Evolutionary conservation across 1,284 basidiomycete species (phyloP), one percentile per base, ranked within the genome.

Genomic region (Fomitiporia mediterranea): DNA sequence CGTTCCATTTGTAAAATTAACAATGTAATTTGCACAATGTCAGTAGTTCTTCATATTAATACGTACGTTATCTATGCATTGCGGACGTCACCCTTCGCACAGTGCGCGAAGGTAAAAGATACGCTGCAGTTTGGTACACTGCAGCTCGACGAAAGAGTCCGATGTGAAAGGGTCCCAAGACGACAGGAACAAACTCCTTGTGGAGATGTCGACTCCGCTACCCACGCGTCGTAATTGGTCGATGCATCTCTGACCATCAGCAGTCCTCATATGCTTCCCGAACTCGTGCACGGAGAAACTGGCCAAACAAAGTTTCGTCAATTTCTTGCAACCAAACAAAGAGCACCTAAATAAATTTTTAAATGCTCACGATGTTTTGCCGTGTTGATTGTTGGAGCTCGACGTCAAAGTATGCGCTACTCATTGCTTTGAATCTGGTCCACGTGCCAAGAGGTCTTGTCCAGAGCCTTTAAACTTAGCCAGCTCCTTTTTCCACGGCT

Each of bases 401-500:
- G 44, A 46, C 17, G 2, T n/a, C 11, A 13, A 9, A 4, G 17
- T 5, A n/a, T 5, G 11, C 5, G 17, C 30, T 27, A 43, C 42
- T 43, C 19, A 46, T 46, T 28, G 27, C 15, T 25, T 46, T 46
- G 23, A 46, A n/a, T 30, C 19, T 6, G 32, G 7, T 28, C 11
- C n/a, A 30, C 13, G 23, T 46, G 15, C 44, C 27, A 32, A 40
- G 21, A 90, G 73, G 62, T 90, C 90, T 69, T 84, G 78, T 6
- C 89, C 91, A 53, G 82, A 81, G 55, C 89, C 86, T 66, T 83
- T 88, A 68, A 91, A 94, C 70, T 86, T 89, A 63, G 80, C 81
- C 50, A 94, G 70, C 71, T 94, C 93, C 52, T 78, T 80, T 66
- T 76, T 79, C 91, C 92, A 98, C 3, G 91, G 91, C 64, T 86